phyloP scores from a whole-genome alignment of 2,329 filamentous ascomycete genomes.

The Aspergillus sp. region DNA sequence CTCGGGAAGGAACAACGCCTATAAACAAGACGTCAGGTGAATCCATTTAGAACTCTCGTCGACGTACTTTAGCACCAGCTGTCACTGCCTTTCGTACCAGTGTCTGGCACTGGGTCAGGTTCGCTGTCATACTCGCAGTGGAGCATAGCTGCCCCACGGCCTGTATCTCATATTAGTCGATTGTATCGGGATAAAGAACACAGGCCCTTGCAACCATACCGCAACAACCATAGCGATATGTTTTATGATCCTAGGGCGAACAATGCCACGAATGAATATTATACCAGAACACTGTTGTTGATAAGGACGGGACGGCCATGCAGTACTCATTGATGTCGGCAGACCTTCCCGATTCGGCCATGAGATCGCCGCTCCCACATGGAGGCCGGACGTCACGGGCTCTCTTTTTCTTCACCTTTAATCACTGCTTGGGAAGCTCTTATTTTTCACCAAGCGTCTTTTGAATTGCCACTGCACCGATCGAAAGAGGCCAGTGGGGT shows the following conservation, averaged over 20 bases:
- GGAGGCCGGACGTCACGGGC: conserved; percentile 10
- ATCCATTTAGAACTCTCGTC: neutral
- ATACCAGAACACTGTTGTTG: neutral
- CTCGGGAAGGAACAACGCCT: conserved; percentile 85
- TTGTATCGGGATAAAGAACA: neutral
- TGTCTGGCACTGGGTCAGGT: conserved; percentile 67
- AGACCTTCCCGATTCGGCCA: conserved; percentile 17
- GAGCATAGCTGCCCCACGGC: conserved; percentile 87
- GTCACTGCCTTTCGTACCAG: conserved; percentile 65
- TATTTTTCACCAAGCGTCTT: neutral
- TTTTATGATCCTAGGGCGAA: neutral
- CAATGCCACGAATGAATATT: neutral
- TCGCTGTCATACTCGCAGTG: conserved; percentile 66
- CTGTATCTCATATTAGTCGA: conserved; percentile 37
- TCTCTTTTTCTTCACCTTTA: conserved; percentile 1
- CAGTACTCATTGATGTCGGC: conserved; percentile 6
- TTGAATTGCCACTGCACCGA: conserved; percentile 1
- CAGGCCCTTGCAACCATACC: conserved; percentile 9
- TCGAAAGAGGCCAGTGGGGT: conserved; percentile 5
- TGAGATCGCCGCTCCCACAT: conserved; percentile 8
- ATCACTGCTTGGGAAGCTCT: conserved; percentile 11
- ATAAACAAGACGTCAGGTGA: conserved; percentile 24
- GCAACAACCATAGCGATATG: conserved; percentile 20
- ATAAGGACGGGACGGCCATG: no score
- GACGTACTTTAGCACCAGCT: conserved; percentile 64